Evolutionary conservation across 306 rosid genomes (phyloP), one percentile per base, ranked within the genome.

Genomic region (Sicyos edulis): DNA sequence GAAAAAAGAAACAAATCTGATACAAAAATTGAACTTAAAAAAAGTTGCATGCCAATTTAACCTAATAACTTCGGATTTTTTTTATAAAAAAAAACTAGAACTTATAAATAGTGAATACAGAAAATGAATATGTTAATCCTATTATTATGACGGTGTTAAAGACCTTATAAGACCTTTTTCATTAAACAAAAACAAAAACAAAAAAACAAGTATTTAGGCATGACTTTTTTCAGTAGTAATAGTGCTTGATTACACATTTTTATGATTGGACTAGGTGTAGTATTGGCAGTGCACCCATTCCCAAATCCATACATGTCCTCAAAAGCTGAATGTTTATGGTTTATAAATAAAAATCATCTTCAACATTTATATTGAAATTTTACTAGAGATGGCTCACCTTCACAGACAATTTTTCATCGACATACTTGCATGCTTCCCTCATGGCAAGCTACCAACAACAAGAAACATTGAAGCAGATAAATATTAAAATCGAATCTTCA

Each of bases 381-480:
- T 16, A 32, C 12, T 20, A 44, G 50, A 77, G 57, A 56, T 34
- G 22, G 56, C 50, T 72, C 74, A 88, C 99, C 97, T 87, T 91
- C 55, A 91, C 95, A 14, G 92, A 78, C 54, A 91, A 81, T 72
- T 87, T 95, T 67, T 95, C 99, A 15, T 91, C 92, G 1, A 91
- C 85, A 44, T 91, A 95, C 74, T 89, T 95, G 86, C 97, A 91
- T 24, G 96, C 97, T 75, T 95, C 99, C 77, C 99, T 84, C 96
- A 91, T 95, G 21, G 99, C 99, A 78, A 95, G 99, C 97, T 95
- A 79, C 74, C 70, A 65, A 69, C 74, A 78, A 51, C 61, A 70
- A 54, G 44, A 26, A 69, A 68, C 11, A 60, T 3, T 20, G 68
- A 59, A 26, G 70, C 11, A 26, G 13, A 44, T 67, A 37, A 37